phyloP scores from a whole-genome alignment of 768 basidiomycete genomes.

The Calocera viscosa region DNA sequence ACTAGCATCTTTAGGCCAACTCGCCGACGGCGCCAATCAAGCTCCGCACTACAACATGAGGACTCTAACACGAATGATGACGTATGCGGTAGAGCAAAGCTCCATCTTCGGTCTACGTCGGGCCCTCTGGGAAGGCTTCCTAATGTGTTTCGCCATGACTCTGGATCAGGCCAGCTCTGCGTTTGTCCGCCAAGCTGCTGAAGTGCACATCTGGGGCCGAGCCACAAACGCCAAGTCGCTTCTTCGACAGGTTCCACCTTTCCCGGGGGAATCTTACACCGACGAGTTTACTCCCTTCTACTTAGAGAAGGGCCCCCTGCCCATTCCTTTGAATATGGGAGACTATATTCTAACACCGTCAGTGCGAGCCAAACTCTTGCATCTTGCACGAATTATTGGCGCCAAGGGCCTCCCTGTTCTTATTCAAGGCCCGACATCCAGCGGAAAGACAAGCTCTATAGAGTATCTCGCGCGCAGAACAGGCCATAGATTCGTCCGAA shows the following conservation, averaged over 20 bases:
- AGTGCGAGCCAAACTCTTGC: constrained; percentile 83
- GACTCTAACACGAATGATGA: constrained; percentile 79
- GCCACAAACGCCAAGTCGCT: constrained; percentile 71
- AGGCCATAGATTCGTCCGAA: constrained; percentile 90
- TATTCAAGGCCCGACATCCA: constrained; percentile 95
- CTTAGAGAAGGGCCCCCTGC: constrained; percentile 61
- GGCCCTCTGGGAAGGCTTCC: constrained; percentile 87
- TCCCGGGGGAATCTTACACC: constrained; percentile 34
- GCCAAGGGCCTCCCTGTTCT: constrained; percentile 86
- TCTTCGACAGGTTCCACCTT: constrained; percentile 52
- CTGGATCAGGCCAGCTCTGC: constrained; percentile 61
- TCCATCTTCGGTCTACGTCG: constrained; percentile 66
- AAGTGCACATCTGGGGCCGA: constrained; percentile 63
- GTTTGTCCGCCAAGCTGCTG: constrained; percentile 53
- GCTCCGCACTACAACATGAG: constrained; percentile 96
- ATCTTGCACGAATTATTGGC: constrained; percentile 82
- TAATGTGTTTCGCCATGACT: constrained; percentile 98
- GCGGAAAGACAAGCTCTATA: constrained; percentile 92
- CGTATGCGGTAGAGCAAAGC: constrained; percentile 75
- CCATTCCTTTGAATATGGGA: constrained; percentile 33
- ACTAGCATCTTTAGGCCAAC: constrained; percentile 55
- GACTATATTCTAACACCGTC: constrained; percentile 93
- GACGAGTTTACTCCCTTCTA: constrained; percentile 74
- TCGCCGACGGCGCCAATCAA: constrained; percentile 88
- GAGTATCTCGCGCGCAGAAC: constrained; percentile 89